Evolutionary conservation across 2,329 filamentous ascomycete species (phyloP).

Genomic region (Cercospora zeina): DNA sequence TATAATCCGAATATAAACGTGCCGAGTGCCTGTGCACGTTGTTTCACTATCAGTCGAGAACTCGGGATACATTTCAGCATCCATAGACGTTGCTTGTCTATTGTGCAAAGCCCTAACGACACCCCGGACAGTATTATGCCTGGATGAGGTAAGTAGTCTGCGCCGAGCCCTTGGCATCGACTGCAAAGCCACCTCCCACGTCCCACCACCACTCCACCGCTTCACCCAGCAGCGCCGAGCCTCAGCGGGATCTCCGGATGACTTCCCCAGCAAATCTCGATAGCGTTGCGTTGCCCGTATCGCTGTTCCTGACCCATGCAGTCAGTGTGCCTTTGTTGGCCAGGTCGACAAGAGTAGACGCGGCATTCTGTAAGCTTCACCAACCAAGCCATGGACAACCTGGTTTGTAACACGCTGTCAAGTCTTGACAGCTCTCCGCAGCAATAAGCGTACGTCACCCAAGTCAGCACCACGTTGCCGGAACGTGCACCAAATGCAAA

Average conservation of each 20-base stretch:
- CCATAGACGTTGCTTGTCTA: neutral
- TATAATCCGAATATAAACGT: neutral
- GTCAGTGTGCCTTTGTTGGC: neutral
- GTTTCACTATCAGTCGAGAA: neutral
- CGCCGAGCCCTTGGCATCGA: conserved; percentile 59
- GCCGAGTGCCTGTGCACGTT: conserved; percentile 11
- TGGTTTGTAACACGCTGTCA: neutral
- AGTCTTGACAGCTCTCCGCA: neutral
- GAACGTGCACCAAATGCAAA: neutral
- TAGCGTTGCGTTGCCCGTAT: neutral
- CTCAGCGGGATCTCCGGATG: neutral
- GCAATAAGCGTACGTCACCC: conserved; percentile 5
- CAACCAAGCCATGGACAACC: neutral
- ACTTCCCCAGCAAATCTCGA: neutral
- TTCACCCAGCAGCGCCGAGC: neutral
- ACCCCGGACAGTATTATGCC: neutral
- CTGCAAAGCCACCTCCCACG: conserved; percentile 52
- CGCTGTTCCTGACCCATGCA: neutral
- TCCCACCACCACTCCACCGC: neutral
- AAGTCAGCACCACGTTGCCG: neutral
- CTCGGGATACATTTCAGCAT: neutral
- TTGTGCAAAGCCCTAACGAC: neutral
- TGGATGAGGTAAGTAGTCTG: conserved; percentile 49
- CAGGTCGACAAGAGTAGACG: neutral
- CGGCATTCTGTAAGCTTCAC: neutral